Evolutionary conservation across 768 basidiomycete genomes (phyloP).

Genomic region (Kwoniella sp.): DNA sequence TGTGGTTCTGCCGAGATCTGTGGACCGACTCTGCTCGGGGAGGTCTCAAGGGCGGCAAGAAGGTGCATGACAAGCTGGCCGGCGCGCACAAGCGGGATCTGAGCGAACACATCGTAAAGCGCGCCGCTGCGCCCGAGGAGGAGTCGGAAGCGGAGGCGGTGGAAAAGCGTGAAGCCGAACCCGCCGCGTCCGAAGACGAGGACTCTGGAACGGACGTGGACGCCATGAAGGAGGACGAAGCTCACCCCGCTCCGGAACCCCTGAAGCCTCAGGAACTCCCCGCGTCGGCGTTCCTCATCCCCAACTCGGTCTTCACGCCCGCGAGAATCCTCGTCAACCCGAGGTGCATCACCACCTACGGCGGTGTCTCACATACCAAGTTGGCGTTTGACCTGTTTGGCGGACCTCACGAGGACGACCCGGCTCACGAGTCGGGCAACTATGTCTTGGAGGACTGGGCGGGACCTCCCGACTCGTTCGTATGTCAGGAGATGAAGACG

Average conservation of each 20-base stretch:
- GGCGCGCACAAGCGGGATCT: conserved; percentile 35
- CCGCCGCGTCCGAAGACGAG: conserved; percentile 36
- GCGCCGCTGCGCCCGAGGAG: background rate
- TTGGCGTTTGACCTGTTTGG: conserved; percentile 94
- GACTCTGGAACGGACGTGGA: conserved; percentile 45
- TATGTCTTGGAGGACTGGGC: conserved; percentile 94
- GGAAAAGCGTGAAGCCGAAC: conserved; percentile 14
- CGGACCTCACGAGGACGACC: conserved; percentile 61
- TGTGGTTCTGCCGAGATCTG: conserved; percentile 96
- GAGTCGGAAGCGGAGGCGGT: background rate
- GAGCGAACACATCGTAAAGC: conserved; percentile 4
- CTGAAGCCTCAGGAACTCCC: conserved; percentile 44
- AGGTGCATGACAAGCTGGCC: conserved; percentile 31
- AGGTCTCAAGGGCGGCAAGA: conserved; percentile 53
- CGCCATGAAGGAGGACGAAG: conserved; percentile 46
- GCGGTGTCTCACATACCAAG: conserved; percentile 92
- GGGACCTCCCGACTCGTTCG: conserved; percentile 92
- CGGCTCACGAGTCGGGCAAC: conserved; percentile 54
- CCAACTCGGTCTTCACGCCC: conserved; percentile 78
- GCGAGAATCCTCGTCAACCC: conserved; percentile 94
- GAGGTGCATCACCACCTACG: conserved; percentile 94
- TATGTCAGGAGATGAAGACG: conserved; percentile 77
- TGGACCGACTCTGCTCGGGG: conserved; percentile 86
- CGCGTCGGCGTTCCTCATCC: conserved; percentile 57
- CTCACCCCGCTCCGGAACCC: conserved; percentile 44